Evolutionary conservation across 345 rosid species (phyloP).

Genomic region (Populus simonii): DNA sequence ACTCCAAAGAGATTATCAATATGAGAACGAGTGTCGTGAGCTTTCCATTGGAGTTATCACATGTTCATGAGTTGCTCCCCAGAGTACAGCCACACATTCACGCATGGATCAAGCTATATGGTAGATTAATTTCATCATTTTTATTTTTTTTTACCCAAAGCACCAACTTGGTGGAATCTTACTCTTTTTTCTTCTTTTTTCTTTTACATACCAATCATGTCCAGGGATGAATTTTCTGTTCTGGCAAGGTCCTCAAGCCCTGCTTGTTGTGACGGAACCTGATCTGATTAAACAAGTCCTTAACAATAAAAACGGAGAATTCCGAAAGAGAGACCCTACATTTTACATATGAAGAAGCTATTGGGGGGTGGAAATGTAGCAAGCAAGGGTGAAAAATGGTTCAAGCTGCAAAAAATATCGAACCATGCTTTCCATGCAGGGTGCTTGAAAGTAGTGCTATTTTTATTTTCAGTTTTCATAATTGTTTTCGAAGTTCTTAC

Average conservation of each 20-base stretch:
- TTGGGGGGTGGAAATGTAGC: conserved; percentile 13
- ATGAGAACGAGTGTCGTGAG: not conserved
- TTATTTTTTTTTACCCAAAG: not conserved
- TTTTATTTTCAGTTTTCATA: not conserved
- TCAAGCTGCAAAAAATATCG: conserved; percentile 17
- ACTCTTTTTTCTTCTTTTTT: no score
- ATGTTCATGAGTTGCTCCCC: conserved; percentile 14
- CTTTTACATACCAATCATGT: not conserved
- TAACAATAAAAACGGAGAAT: conserved; percentile 15
- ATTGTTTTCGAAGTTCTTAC: not conserved
- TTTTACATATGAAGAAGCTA: not conserved
- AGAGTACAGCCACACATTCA: conserved; percentile 25
- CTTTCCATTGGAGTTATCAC: conserved; percentile 25
- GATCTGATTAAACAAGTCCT: conserved; percentile 14
- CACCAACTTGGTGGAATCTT: no score
- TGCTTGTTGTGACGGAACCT: conserved; percentile 8
- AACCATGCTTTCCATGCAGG: conserved; percentile 22
- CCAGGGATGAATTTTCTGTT: conserved; percentile 7
- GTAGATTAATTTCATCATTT: conserved; percentile 11
- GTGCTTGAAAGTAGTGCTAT: conserved; percentile 12
- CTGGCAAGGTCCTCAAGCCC: conserved; percentile 16
- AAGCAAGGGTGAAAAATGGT: conserved; percentile 24
- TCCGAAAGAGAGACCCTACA: not conserved
- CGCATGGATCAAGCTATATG: conserved; percentile 33
- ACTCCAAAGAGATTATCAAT: not conserved